These are phyloP conservation scores for Monosporozyma unispora DNA, from an alignment of 805 yeast species.

Conservation along the genomic window DNA sequence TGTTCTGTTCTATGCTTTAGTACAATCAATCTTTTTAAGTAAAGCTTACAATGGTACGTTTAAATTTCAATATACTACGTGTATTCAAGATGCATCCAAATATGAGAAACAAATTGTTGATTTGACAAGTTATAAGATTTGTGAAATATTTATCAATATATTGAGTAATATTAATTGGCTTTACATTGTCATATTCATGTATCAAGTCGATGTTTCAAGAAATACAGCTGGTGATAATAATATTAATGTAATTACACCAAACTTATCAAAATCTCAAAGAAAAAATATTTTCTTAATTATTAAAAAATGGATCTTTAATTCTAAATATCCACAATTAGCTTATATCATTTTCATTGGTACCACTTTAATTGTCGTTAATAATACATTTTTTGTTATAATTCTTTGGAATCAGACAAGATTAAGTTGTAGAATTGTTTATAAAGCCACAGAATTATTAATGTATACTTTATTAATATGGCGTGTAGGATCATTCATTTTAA, in stretches of 20 bases:
- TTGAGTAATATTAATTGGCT: slow-evolving; percentile 23
- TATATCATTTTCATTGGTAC: neutral
- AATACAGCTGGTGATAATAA: neutral
- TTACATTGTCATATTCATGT: slow-evolving; percentile 23
- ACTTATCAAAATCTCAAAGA: neutral
- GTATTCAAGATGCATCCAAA: slow-evolving; percentile 44
- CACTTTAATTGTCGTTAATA: neutral
- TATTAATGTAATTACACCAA: neutral
- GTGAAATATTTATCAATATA: slow-evolving; percentile 11
- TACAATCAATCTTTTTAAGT: slow-evolving; percentile 43
- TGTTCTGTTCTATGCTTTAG: slow-evolving; percentile 46
- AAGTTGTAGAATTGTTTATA: neutral
- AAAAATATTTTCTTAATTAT: neutral
- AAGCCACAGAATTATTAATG: neutral
- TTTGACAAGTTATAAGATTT: slow-evolving; percentile 11
- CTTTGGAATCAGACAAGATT: neutral
- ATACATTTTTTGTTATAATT: neutral
- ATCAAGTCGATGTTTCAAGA: slow-evolving; percentile 9
- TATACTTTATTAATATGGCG: neutral
- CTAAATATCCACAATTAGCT: neutral
- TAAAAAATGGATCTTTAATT: neutral
- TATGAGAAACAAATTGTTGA: slow-evolving; percentile 21
- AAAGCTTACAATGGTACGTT: slow-evolving; percentile 38
- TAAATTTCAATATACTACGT: slow-evolving; percentile 39
- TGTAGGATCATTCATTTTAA: slow-evolving; percentile 14